phyloP scores from a whole-genome alignment of 2,329 filamentous ascomycete species.

The Colletotrichum sp. region DNA sequence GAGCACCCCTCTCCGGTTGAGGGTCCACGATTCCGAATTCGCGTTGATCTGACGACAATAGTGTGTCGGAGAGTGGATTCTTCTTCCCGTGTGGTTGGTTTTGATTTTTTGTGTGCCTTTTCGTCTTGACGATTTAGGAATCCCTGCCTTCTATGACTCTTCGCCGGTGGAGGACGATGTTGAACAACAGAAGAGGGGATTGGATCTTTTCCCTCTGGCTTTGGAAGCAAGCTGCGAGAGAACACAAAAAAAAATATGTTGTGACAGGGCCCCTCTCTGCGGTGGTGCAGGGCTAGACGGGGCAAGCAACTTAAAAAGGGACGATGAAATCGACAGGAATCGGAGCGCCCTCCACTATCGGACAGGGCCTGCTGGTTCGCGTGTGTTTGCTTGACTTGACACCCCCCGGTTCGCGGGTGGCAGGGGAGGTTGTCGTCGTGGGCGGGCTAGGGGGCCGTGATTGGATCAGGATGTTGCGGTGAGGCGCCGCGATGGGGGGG shows the following conservation, averaged over 20 bases:
- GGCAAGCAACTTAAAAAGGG: neutral
- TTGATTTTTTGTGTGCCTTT: neutral
- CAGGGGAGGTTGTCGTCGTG: slow-evolving; percentile 16
- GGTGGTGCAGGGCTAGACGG: slow-evolving; percentile 1
- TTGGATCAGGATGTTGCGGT: slow-evolving; percentile 21
- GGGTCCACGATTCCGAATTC: neutral
- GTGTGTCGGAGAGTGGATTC: slow-evolving; percentile 1
- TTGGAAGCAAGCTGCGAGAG: neutral
- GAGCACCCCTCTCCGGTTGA: neutral
- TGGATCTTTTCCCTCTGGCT: neutral
- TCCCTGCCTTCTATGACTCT: neutral
- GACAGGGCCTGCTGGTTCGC: neutral
- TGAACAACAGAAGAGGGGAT: neutral
- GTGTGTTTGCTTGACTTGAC: neutral
- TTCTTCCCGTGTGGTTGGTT: neutral
- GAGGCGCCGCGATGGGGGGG: slow-evolving; percentile 4
- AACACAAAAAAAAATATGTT: neutral
- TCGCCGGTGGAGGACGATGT: neutral
- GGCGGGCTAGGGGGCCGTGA: slow-evolving; percentile 5
- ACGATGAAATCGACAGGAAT: slow-evolving; percentile 4
- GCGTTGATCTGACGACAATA: slow-evolving; percentile 18
- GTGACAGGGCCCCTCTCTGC: neutral
- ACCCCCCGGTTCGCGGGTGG: slow-evolving; percentile 8
- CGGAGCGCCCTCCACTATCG: neutral
- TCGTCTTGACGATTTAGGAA: neutral